Base-by-base conservation (phyloP, 768 basidiomycete genomes). In the Mycena kentingensis region DNA sequence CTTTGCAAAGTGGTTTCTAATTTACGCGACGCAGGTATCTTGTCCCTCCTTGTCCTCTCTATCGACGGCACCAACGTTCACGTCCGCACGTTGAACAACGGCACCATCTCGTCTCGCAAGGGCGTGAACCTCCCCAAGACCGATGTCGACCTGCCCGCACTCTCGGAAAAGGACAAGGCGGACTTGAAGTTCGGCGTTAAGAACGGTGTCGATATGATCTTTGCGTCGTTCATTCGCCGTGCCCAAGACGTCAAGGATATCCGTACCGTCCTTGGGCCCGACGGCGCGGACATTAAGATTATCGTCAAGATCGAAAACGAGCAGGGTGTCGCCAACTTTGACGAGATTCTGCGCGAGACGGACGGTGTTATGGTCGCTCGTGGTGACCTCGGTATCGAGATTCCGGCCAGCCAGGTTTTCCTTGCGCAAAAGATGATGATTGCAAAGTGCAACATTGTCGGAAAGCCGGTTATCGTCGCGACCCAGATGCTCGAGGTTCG, bases 351-450 rank as follows among this genome's bases (percentile, higher is more conserved):
- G 64, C 85, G 81, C 64, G 97, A 89, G 70, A 83, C 89, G 26
- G 97, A 99, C 68, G 97, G 97, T 77, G 97, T 99, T 62, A 99
- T 99, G 97, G 97, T 99, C 60, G 97, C 97, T 60, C 93, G 97
- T 74, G 97, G 97, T 71, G 97, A 99, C 70, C 81, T 99, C 45
- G 97, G 97, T 70, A 99, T 99, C 65, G 97, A 99, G 75, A 99
- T 99, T 63, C 97, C 97, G n/a, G 93, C 97, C 37, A 90, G 88
- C 65, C 97, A 98, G 67, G 97, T 99, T 38, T 99, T 99, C 82
- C 78, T 98, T 64, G 97, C 97, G 7, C 97, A 99, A 72, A 99
- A 99, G 79, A 98, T 98, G 96, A 99, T 99, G 95, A 99, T 98
- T 63, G 85, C 96, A 54, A 98, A 98, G 77, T 97, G 94, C 77